Evolutionary conservation across 495 filamentous ascomycete genomes (phyloP).

Genomic region (Penicillium canariense): DNA sequence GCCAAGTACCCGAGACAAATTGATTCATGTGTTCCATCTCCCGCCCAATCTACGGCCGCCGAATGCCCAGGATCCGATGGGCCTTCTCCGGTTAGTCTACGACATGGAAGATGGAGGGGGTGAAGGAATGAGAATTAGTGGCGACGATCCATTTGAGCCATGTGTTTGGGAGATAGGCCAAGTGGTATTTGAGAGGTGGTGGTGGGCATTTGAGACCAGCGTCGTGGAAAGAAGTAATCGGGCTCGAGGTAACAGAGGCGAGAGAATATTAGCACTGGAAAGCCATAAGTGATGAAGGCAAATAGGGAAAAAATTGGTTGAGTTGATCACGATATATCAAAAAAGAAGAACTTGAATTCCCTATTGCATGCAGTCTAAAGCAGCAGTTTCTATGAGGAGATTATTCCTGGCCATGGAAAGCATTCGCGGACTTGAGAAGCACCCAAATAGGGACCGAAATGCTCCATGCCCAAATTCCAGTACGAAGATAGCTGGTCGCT

Average conservation of each 20-base stretch:
- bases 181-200: slow-evolving; percentile 44
- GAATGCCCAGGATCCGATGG: slow-evolving; percentile 35
- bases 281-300: not conserved
- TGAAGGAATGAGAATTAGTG: slow-evolving; percentile 41
- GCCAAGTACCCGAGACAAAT: slow-evolving; percentile 44
- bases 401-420: slow-evolving; percentile 5
- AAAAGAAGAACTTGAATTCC: not conserved
- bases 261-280: slow-evolving; percentile 5
- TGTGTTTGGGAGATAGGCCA: not conserved
- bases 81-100: slow-evolving; percentile 37
- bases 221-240: slow-evolving; percentile 43
- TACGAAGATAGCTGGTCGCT: slow-evolving; percentile 23
- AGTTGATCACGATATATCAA: not conserved
- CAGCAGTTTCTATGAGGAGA: not conserved
- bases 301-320: not conserved
- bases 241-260: slow-evolving; percentile 28
- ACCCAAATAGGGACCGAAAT: slow-evolving; percentile 26
- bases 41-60: slow-evolving; percentile 37
- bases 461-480: slow-evolving; percentile 29
- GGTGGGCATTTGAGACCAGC: slow-evolving; percentile 48
- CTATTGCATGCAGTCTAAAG: not conserved
- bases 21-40: slow-evolving; percentile 41
- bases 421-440: slow-evolving; percentile 21
- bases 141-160: slow-evolving; percentile 35
- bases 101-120: slow-evolving; percentile 47